These are phyloP conservation scores for Aegilops umbellulata DNA, from an alignment of 176 grass and related monocot genomes.

Conservation along the genomic window DNA sequence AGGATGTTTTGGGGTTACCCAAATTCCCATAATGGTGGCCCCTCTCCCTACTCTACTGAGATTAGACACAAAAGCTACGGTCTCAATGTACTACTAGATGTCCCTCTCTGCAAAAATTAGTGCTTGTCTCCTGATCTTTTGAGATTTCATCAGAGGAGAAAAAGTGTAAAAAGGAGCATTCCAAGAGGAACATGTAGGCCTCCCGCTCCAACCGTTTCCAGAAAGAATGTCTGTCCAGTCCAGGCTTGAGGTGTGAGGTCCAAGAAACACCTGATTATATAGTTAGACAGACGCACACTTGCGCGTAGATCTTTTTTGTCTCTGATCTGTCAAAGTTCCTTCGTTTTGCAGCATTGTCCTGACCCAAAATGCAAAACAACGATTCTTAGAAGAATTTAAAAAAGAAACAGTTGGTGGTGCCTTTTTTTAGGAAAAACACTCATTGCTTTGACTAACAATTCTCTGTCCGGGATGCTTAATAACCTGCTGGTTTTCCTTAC, in stretches of 20 bases:
- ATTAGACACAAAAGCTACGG: too few species aligned
- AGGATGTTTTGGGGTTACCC: too few species aligned
- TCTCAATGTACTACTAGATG: too few species aligned
- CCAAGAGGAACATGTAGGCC: constrained; percentile 10
- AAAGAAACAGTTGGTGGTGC: background rate
- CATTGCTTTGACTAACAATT: background rate
- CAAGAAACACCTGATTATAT: constrained; percentile 32
- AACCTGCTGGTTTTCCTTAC: background rate
- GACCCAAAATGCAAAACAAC: background rate
- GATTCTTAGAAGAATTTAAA: too few species aligned
- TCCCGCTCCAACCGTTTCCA: background rate
- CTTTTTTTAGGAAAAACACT: background rate
- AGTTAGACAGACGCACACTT: constrained; percentile 29
- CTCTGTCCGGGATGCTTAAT: background rate
- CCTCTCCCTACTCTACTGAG: too few species aligned
- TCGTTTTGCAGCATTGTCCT: constrained; percentile 32
- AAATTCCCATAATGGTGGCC: too few species aligned
- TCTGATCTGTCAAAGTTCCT: constrained; percentile 7
- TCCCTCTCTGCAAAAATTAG: too few species aligned
- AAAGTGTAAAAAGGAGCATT: background rate
- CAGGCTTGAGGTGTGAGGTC: constrained; percentile 11
- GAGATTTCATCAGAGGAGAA: too few species aligned
- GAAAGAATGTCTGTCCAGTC: constrained; percentile 27
- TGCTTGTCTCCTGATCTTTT: too few species aligned
- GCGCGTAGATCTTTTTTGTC: background rate